Evolutionary conservation across 495 filamentous ascomycete species (phyloP), one percentile per base, ranked within the genome.

Genomic region (Astrocystis sublimbata): DNA sequence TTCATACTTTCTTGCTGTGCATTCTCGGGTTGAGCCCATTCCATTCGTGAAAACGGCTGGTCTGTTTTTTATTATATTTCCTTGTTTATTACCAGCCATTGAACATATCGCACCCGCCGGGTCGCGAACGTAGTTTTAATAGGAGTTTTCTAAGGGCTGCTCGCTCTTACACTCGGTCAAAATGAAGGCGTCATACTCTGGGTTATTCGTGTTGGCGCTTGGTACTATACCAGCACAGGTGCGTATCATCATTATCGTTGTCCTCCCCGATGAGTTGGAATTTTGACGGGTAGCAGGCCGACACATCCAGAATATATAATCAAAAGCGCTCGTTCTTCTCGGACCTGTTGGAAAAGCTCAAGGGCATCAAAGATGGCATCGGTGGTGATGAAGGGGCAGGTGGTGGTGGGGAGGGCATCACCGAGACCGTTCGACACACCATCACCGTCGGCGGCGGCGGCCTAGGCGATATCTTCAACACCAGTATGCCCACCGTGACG

Each of bases 181-280:
- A 69, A 81, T 81, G 78, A 76, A 71, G 65, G 62, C 57, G 57
- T 15, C 60, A 28, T 64, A 74, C 63, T 62, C 67, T 49, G 61
- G 67, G 15, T 64, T 68, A 31, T 47, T 78, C 36, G 53, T 75
- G 40, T 63, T 76, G 55, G 49, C 72, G 45, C 64, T 79, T 62
- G 65, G 71, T 70, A 71, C 67, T 23, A 28, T 75, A 53, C 65
- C 78, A 47, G 71, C 71, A 31, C 72, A 77, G 75, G 78, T 81
- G 63, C 50, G 76, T 66, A 58, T 28, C 55, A 21, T 10, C 23
- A 45, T 31, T 8, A 1, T 9, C n/a, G 24, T 26, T 36, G n/a
- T n/a, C n/a, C n/a, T n/a, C n/a, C n/a, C 38, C 17, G 13, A 23
- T 17, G 5, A 35, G 36, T 5, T 8, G 4, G 10, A 15, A 65